Percentiles rank a stretch among this genome's conserved stretches.
Evolutionary conservation across 169 alveolate species (phyloP).

Genomic region (Plasmodium malariae): DNA sequence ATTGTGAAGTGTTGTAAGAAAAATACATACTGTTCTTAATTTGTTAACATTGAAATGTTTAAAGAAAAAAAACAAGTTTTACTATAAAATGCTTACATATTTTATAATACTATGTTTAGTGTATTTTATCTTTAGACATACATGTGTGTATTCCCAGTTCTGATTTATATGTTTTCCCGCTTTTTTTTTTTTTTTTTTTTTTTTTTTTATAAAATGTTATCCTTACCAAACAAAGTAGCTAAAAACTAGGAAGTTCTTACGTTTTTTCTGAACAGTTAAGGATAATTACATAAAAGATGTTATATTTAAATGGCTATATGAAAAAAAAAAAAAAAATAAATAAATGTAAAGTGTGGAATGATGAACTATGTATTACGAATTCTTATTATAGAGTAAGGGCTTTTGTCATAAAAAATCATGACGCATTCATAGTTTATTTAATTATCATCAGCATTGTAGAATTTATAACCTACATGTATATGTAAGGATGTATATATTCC

Average conservation of each 20-base stretch:
- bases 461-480: too few species aligned
- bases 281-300: not conserved
- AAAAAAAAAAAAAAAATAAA: conserved; percentile 19
- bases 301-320: not conserved
- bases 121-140: not conserved
- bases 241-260: not conserved
- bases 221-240: not conserved
- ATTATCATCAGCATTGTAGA: conserved; percentile 1
- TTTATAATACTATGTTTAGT: not conserved
- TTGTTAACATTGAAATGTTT: too few species aligned
- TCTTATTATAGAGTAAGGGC: not conserved
- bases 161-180: not conserved
- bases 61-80: too few species aligned
- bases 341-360: too few species aligned
- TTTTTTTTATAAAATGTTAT: not conserved
- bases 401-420: conserved; percentile 18
- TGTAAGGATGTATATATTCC: too few species aligned
- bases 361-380: too few species aligned
- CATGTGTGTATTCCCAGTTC: not conserved
- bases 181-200: not conserved
- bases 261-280: conserved; percentile 4
- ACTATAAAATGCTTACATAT: too few species aligned
- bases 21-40: too few species aligned
- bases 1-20: too few species aligned
- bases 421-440: conserved; percentile 25